Evolutionary conservation across 352 stramenopile species (phyloP).

Genomic region (Pythium aquatile): DNA sequence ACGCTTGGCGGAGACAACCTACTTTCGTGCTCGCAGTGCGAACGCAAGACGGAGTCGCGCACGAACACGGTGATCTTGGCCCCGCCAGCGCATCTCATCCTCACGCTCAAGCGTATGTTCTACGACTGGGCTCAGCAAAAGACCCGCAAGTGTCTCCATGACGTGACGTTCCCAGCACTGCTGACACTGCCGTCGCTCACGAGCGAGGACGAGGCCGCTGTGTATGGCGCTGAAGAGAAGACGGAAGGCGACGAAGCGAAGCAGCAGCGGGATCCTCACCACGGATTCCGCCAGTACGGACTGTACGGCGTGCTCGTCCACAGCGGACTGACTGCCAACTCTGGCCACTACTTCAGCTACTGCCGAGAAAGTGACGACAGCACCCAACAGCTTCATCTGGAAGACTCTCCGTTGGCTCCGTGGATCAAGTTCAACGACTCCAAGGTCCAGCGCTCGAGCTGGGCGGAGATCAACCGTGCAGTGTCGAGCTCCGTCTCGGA

Average conservation of each 20-base stretch:
- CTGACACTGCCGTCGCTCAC: constrained; percentile 68
- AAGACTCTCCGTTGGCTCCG: constrained; percentile 73
- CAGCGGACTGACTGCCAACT: constrained; percentile 87
- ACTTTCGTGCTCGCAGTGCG: constrained; percentile 66
- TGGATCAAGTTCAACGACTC: constrained; percentile 93
- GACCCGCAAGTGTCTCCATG: constrained; percentile 83
- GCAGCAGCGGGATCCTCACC: background rate
- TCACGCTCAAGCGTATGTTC: constrained; percentile 89
- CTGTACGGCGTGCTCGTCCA: constrained; percentile 90
- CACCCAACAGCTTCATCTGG: constrained; percentile 67
- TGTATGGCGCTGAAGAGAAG: constrained; percentile 26
- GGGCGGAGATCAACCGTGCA: constrained; percentile 77
- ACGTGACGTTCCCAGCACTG: constrained; percentile 72
- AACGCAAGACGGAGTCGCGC: constrained; percentile 77
- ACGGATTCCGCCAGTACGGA: constrained; percentile 68
- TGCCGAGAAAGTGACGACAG: constrained; percentile 78
- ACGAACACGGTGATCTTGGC: constrained; percentile 80
- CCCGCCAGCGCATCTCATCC: constrained; percentile 80
- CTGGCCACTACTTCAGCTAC: constrained; percentile 91
- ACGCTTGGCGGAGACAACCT: constrained; percentile 81
- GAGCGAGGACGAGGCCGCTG: constrained; percentile 49
- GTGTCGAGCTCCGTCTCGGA: constrained; percentile 83
- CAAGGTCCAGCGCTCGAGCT: constrained; percentile 75
- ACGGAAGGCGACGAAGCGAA: constrained; percentile 20
- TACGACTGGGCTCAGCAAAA: constrained; percentile 90